A percentile compares a stretch with the other conserved stretches of the same genome.
Conservation (phyloP, 2,329 filamentous ascomycete genomes). For the Colletotrichum sp. region DNA sequence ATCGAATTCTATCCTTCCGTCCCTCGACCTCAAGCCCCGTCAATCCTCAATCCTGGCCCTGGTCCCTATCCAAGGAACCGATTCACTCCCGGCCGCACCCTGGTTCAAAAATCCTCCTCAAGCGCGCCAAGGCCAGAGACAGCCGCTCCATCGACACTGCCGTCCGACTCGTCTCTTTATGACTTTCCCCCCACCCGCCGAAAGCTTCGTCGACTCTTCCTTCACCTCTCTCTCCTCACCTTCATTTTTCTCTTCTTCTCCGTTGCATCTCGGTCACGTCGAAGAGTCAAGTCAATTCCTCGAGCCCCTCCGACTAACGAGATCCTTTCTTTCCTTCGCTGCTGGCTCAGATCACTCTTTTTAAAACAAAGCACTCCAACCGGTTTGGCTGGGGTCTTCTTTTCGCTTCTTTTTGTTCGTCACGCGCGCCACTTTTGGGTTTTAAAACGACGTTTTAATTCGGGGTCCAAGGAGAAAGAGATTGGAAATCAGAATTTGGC, state of each 20-base stretch:
- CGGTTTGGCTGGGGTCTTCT: constrained; percentile 23
- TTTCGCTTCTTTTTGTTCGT: constrained; percentile 32
- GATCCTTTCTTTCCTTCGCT: constrained; percentile 49
- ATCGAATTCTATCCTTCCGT: constrained; percentile 13
- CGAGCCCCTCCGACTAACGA: constrained; percentile 37
- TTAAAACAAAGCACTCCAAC: constrained; percentile 17
- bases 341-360: constrained; percentile 64
- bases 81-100: constrained; percentile 9
- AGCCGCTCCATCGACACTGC: background rate
- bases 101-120: constrained; percentile 14
- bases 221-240: constrained; percentile 27
- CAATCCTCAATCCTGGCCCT: background rate
- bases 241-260: constrained; percentile 34
- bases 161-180: constrained; percentile 36
- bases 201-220: constrained; percentile 22
- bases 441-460: constrained; percentile 19
- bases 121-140: constrained; percentile 12
- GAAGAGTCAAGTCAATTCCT: constrained; percentile 43
- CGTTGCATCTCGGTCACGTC: constrained; percentile 44
- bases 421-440: constrained; percentile 5
- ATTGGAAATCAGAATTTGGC: background rate
- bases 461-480: constrained; percentile 3
- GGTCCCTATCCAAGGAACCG: constrained; percentile 1
- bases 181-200: constrained; percentile 37
- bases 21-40: background rate